A percentile compares a stretch with the other conserved stretches of the same genome.
These are phyloP conservation scores for Imleria badia DNA, from an alignment of 768 basidiomycete genomes.

Conservation along the genomic window DNA sequence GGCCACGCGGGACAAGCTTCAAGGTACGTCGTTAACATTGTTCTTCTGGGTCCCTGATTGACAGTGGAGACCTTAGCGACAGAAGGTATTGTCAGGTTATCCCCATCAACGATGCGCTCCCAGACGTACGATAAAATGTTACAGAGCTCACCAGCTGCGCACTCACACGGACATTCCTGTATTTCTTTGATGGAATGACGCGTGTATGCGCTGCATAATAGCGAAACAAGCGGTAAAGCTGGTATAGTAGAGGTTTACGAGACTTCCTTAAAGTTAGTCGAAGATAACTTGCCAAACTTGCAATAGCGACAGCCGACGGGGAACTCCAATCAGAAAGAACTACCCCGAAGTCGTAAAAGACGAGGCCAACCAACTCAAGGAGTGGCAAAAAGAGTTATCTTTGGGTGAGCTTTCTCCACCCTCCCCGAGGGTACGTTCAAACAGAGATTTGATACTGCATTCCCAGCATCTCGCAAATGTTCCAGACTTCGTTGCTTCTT, in stretches of 20 bases:
- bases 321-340: conserved; percentile 59
- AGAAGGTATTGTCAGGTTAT: conserved; percentile 37
- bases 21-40: conserved; percentile 40
- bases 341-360: conserved; percentile 45
- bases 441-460: too few species aligned
- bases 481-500: too few species aligned
- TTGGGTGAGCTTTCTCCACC: too few species aligned
- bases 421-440: too few species aligned
- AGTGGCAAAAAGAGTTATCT: conserved; percentile 68
- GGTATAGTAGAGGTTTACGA: conserved; percentile 51
- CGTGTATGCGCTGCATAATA: conserved; percentile 1
- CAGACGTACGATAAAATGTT: conserved; percentile 30
- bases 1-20: conserved; percentile 60
- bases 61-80: too few species aligned
- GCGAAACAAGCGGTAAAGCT: conserved; percentile 23
- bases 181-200: background rate
- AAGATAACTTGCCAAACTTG: conserved; percentile 77
- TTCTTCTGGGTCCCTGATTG: background rate
- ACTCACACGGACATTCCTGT: background rate
- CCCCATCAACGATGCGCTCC: conserved; percentile 49
- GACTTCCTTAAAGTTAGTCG: conserved; percentile 48
- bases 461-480: too few species aligned
- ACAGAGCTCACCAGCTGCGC: conserved; percentile 22
- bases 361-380: conserved; percentile 38
- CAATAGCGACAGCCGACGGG: conserved; percentile 53